Base-by-base conservation (phyloP, 1,139 yeast species). In the Candida glucosophila region DNA sequence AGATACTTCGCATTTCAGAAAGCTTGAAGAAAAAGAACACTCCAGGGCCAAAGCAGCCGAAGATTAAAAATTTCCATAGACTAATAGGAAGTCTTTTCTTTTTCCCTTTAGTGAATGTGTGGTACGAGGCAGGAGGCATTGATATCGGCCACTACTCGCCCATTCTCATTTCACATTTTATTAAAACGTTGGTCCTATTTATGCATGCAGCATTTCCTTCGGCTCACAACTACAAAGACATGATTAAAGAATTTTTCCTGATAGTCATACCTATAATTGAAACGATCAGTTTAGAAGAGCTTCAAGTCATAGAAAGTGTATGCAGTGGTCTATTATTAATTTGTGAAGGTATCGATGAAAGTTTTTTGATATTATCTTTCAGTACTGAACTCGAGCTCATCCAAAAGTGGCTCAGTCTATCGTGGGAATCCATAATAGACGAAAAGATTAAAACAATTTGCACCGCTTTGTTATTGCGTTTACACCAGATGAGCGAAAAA, bases 171-270 rank as follows among this genome's bases (percentile, higher is more conserved):
- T 66, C 73, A 0, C 88, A 78, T 42, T 77, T 64, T 43, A 40
- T 79, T 27, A 67, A 72, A 29, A 74, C 83, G 0, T 43, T 80
- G 31, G 62, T 74, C 0, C 43, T 79, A 13, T 40, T 79, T 5
- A 46, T 77, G 15, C 73, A 73, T 29, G 56, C 75, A 26, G 74
- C 80, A 0, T 67, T 67, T 34, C 83, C 85, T 0, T 49, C 72
- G 1, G 55, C 70, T 1, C 39, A 51, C 0, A 68, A 71, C 29
- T 38, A 73, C 12, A 48, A 55, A 2, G 81, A 73, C 21, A 77
- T 79, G 83, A 55, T 71, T 1, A 47, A 55, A 3, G 88, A 77
- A 36, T 50, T 63, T 28, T 38, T 77, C 12, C 49, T 56, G 2
- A 44, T 77, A 3, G 41, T 63, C 2, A 41, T 44, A 2, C 52